phyloP scores from a whole-genome alignment of 192 early-diverging fungal species.

The Backusella sp. region DNA sequence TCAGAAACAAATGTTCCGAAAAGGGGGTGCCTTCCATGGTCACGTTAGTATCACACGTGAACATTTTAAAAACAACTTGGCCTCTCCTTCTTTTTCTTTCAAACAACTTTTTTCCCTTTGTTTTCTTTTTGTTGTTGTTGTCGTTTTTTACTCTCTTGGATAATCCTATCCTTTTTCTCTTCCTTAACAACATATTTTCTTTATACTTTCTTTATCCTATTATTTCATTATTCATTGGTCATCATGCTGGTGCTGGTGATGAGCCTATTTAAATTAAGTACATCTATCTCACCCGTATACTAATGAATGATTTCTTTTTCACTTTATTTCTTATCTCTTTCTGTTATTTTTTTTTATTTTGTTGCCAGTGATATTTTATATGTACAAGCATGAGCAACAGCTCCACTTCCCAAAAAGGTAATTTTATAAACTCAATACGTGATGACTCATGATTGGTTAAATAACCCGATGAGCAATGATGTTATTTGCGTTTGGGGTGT shows the following conservation, averaged over 20 bases:
- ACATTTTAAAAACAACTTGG: background rate
- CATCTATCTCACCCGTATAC: background rate
- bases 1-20: background rate
- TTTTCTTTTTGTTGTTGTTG: background rate
- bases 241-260: background rate
- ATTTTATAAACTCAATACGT: background rate
- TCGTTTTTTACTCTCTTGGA: background rate
- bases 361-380: background rate
- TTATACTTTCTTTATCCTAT: background rate
- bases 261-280: background rate
- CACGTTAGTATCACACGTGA: constrained; percentile 4
- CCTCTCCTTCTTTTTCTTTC: background rate
- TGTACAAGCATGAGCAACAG: background rate
- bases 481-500: background rate
- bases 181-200: background rate
- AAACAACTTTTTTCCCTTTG: background rate
- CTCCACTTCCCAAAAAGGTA: background rate
- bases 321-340: background rate
- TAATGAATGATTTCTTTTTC: background rate
- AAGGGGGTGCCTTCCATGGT: background rate
- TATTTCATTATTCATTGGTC: background rate
- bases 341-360: background rate
- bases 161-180: background rate
- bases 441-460: background rate
- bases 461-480: background rate